phyloP scores from a whole-genome alignment of 495 filamentous ascomycete genomes.

The Penicillium crystallinum region DNA sequence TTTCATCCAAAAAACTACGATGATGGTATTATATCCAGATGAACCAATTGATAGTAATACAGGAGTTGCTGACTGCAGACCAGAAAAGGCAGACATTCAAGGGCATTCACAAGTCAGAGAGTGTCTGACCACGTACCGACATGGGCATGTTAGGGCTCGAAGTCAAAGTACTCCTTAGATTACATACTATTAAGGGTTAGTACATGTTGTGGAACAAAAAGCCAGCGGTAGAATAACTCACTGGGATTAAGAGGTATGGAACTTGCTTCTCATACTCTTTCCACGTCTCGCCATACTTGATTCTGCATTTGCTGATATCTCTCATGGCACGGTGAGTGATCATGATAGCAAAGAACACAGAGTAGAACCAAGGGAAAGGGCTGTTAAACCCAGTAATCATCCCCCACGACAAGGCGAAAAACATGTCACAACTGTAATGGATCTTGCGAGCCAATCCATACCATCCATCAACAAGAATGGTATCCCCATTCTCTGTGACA shows the following conservation, averaged over 20 bases:
- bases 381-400: constrained; percentile 56
- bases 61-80: background rate
- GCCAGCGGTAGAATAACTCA: constrained; percentile 44
- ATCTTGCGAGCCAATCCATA: constrained; percentile 85
- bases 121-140: background rate
- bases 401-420: constrained; percentile 65
- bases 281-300: constrained; percentile 84
- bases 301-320: constrained; percentile 50
- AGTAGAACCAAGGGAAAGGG: constrained; percentile 1
- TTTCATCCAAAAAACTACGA: too few species aligned
- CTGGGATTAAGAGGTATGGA: constrained; percentile 89
- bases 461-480: constrained; percentile 81
- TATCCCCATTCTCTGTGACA: constrained; percentile 65
- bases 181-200: background rate
- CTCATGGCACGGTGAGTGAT: constrained; percentile 65
- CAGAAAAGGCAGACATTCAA: too few species aligned
- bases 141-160: background rate
- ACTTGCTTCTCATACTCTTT: constrained; percentile 75
- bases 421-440: constrained; percentile 85
- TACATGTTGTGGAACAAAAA: background rate
- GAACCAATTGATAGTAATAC: too few species aligned
- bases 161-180: background rate
- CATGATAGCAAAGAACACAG: constrained; percentile 2
- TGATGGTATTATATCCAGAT: too few species aligned
- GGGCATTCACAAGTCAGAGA: background rate